Percentiles rank a stretch among this genome's conserved stretches.
These are phyloP conservation scores for Pichia sporocuriosa DNA, from an alignment of 805 yeast species.

Conservation along the genomic window DNA sequence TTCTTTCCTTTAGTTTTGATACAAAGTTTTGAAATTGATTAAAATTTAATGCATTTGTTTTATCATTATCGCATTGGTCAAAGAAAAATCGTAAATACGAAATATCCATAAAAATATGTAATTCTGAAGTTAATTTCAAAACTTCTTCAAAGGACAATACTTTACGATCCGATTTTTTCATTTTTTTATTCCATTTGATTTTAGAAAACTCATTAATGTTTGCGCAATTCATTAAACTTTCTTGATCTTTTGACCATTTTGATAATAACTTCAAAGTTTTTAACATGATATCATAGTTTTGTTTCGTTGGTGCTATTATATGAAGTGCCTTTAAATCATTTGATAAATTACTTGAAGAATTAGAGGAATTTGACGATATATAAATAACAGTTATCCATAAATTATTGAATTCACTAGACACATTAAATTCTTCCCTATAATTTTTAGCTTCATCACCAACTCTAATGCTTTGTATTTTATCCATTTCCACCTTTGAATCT, in stretches of 20 bases:
- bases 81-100: slow-evolving; percentile 45
- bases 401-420: slow-evolving; percentile 55
- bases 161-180: slow-evolving; percentile 6
- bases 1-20: slow-evolving; percentile 52
- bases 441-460: slow-evolving; percentile 66
- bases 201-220: slow-evolving; percentile 8
- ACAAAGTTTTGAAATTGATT: slow-evolving; percentile 74
- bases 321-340: slow-evolving; percentile 73
- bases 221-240: slow-evolving; percentile 8
- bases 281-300: slow-evolving; percentile 49
- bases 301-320: slow-evolving; percentile 52
- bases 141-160: slow-evolving; percentile 59
- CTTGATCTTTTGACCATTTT: slow-evolving; percentile 18
- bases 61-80: slow-evolving; percentile 42
- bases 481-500: slow-evolving; percentile 43
- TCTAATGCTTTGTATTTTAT: slow-evolving; percentile 56
- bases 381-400: slow-evolving; percentile 80
- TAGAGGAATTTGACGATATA: slow-evolving; percentile 40
- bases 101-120: slow-evolving; percentile 68
- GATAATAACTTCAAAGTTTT: slow-evolving; percentile 50
- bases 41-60: slow-evolving; percentile 52
- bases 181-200: slow-evolving; percentile 5
- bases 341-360: neutral
- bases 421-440: slow-evolving; percentile 78
- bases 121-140: slow-evolving; percentile 51